Evolutionary conservation across 306 rosid genomes (phyloP).

Genomic region (Vicia villosa): DNA sequence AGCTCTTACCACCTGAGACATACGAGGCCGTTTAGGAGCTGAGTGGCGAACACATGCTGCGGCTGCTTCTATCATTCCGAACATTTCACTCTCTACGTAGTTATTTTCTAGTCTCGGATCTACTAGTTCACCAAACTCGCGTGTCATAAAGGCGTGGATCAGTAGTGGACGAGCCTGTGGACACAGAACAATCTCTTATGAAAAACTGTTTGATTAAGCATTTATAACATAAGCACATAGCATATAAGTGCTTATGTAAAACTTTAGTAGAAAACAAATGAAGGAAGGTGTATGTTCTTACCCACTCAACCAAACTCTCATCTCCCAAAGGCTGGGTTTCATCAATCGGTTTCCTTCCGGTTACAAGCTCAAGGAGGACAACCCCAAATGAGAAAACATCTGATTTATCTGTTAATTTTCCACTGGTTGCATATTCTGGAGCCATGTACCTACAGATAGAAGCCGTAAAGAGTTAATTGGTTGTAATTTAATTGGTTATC

Average conservation of each 20-base stretch:
- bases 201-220: too few relatives aligned
- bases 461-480: constrained; percentile 19
- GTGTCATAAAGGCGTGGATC: constrained; percentile 65
- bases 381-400: constrained; percentile 97
- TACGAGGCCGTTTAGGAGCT: constrained; percentile 84
- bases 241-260: neutral
- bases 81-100: constrained; percentile 76
- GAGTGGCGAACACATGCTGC: constrained; percentile 96
- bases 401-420: constrained; percentile 91
- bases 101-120: constrained; percentile 72
- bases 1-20: constrained; percentile 92
- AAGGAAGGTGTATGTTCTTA: constrained; percentile 38
- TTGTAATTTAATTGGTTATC: neutral
- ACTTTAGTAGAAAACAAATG: neutral
- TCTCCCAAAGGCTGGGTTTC: constrained; percentile 79
- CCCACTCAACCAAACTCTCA: constrained; percentile 98
- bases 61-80: constrained; percentile 89
- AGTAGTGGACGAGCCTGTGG: constrained; percentile 89
- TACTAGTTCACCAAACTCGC: constrained; percentile 52
- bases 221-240: too few relatives aligned
- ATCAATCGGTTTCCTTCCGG: constrained; percentile 88
- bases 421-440: constrained; percentile 97
- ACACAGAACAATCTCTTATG: constrained; percentile 29
- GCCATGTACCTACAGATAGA: constrained; percentile 79
- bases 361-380: constrained; percentile 90